phyloP scores from a whole-genome alignment of 352 stramenopile genomes.

The Phytopythium vexans region DNA sequence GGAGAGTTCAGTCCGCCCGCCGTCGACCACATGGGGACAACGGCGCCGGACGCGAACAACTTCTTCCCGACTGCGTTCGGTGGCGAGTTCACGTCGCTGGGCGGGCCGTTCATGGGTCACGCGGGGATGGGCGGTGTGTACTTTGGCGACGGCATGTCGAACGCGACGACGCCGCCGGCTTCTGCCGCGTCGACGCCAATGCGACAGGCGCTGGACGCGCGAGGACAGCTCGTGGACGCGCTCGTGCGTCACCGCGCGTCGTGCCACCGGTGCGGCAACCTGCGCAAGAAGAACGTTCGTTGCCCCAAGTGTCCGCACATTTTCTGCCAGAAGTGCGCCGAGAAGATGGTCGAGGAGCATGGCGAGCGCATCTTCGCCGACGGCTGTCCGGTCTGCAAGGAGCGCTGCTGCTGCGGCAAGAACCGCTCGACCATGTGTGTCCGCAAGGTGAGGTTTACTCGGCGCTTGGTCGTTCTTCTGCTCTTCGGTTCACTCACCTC shows the following conservation, averaged over 20 bases:
- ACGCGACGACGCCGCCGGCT: background rate
- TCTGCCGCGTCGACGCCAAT: background rate
- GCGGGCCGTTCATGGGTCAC: background rate
- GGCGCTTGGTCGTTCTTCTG: background rate
- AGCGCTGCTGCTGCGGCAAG: constrained; percentile 86
- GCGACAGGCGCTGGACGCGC: background rate
- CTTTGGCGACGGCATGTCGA: background rate
- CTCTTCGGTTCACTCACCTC: background rate
- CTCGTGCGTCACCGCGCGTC: constrained; percentile 75
- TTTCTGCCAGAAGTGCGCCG: constrained; percentile 85
- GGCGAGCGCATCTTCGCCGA: constrained; percentile 68
- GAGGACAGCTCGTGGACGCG: constrained; percentile 16
- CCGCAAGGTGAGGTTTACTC: constrained; percentile 42
- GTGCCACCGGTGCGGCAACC: constrained; percentile 85
- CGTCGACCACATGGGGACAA: too few relatives aligned
- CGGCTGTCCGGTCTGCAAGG: constrained; percentile 85
- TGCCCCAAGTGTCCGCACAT: constrained; percentile 86
- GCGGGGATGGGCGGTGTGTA: background rate
- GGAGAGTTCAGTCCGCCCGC: constrained; percentile 14
- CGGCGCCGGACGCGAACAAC: background rate
- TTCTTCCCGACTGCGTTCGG: background rate
- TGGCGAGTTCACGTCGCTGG: constrained; percentile 1
- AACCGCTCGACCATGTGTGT: constrained; percentile 68
- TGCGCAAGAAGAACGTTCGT: constrained; percentile 86
- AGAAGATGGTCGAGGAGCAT: constrained; percentile 89